Conservation (phyloP, 495 filamentous ascomycete species). For the Trichoderma asperelloides region DNA sequence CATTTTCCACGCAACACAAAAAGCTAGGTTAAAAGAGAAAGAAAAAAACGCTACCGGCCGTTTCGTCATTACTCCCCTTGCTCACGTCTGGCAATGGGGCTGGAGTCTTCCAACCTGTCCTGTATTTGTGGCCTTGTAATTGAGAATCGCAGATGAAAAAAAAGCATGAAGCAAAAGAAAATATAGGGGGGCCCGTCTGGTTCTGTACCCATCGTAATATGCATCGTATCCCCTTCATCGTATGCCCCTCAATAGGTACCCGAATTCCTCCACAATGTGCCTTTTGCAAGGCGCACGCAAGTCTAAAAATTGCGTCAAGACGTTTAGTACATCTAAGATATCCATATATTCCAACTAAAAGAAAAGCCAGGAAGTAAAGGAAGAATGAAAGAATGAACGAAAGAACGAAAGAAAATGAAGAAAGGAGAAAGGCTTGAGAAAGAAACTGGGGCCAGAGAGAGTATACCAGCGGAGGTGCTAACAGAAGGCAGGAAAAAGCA, state of each 20-base stretch:
- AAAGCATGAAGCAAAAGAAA: not conserved
- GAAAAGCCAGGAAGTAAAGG: not conserved
- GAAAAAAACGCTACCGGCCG: not conserved
- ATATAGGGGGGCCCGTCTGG: not conserved
- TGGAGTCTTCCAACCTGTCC: not conserved
- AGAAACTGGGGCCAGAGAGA: not conserved
- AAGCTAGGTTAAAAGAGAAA: not conserved
- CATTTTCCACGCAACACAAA: not conserved
- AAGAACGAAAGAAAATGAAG: not conserved
- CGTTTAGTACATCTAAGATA: not conserved
- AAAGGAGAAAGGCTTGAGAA: not conserved
- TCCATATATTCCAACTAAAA: not conserved
- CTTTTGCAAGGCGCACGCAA: constrained; percentile 1
- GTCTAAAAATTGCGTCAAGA: not conserved
- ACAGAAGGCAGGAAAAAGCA: not conserved
- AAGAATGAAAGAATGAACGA: not conserved
- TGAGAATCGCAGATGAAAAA: not conserved
- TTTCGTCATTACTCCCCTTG: not conserved
- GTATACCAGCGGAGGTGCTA: not conserved
- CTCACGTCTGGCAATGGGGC: not conserved
- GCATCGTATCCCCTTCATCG: not conserved
- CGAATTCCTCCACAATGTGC: not conserved
- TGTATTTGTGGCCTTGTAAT: not conserved
- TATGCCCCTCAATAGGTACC: not conserved
- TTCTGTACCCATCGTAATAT: not conserved